Evolutionary conservation across 345 rosid species (phyloP).

Genomic region (Euclidium syriacum): DNA sequence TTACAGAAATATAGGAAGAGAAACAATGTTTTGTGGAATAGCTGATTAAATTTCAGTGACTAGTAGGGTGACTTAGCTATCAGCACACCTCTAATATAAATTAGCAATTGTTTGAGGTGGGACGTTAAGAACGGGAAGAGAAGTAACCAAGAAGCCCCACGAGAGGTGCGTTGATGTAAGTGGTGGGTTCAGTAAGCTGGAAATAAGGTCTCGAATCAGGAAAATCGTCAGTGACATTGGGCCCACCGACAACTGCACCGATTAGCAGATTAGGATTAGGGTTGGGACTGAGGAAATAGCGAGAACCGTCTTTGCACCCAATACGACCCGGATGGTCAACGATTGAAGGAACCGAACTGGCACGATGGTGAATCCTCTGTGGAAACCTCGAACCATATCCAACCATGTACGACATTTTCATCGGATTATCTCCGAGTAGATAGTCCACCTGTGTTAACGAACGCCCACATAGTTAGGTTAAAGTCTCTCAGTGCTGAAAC

Average conservation of each 20-base stretch:
- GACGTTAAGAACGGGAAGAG: slow-evolving; percentile 44
- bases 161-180: slow-evolving; percentile 90
- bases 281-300: slow-evolving; percentile 47
- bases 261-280: slow-evolving; percentile 74
- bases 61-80: slow-evolving; percentile 11
- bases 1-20: no score
- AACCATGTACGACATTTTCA: slow-evolving; percentile 80
- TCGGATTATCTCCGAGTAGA: slow-evolving; percentile 78
- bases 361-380: slow-evolving; percentile 80
- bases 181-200: slow-evolving; percentile 92
- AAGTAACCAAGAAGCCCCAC: slow-evolving; percentile 82
- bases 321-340: slow-evolving; percentile 56
- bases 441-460: slow-evolving; percentile 84
- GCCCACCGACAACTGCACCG: slow-evolving; percentile 92
- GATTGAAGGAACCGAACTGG: slow-evolving; percentile 71
- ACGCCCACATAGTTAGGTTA: neutral
- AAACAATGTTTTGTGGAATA: neutral
- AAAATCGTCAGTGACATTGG: slow-evolving; percentile 69
- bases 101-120: no score
- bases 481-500: neutral
- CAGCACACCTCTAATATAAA: slow-evolving; percentile 28
- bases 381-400: slow-evolving; percentile 79
- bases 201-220: slow-evolving; percentile 75
- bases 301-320: slow-evolving; percentile 67
- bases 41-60: neutral